Conservation (phyloP, 805 yeast species). For the Metschnikowia colocasiae region DNA sequence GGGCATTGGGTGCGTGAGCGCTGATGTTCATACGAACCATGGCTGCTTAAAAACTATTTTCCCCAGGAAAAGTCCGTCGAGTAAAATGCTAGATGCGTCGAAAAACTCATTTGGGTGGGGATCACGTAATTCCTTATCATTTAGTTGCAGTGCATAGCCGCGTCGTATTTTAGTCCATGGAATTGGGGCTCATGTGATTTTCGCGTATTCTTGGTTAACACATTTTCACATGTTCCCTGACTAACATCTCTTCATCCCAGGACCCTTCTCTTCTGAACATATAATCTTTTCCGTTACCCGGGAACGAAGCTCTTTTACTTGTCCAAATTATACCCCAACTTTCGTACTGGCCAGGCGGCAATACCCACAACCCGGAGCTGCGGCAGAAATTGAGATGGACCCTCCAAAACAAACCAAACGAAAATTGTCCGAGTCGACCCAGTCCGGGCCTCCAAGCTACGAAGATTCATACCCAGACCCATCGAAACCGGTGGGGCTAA, state of each 20-base stretch:
- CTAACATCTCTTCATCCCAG: neutral
- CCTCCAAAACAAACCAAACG: conserved; percentile 11
- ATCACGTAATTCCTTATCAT: neutral
- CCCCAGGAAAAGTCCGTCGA: neutral
- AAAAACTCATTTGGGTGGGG: neutral
- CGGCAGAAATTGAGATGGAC: conserved; percentile 6
- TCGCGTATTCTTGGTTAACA: conserved; percentile 4
- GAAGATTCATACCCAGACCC: conserved; percentile 1
- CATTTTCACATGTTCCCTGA: conserved; percentile 4
- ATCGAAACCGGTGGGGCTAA: neutral
- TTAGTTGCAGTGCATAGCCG: neutral
- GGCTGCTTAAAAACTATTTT: neutral
- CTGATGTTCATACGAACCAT: neutral
- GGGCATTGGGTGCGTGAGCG: neutral
- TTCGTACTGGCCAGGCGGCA: neutral
- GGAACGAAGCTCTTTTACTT: neutral
- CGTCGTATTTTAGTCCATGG: neutral
- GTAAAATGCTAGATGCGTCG: neutral
- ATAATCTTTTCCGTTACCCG: neutral
- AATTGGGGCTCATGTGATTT: conserved; percentile 2
- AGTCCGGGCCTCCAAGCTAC: conserved; percentile 5
- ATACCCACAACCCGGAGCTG: neutral
- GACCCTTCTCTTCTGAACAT: neutral
- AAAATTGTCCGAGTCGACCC: conserved; percentile 11
- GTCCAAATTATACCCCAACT: neutral